These are phyloP conservation scores for Boletus austroedulis DNA, from an alignment of 1,284 basidiomycete species.

Conservation along the genomic window DNA sequence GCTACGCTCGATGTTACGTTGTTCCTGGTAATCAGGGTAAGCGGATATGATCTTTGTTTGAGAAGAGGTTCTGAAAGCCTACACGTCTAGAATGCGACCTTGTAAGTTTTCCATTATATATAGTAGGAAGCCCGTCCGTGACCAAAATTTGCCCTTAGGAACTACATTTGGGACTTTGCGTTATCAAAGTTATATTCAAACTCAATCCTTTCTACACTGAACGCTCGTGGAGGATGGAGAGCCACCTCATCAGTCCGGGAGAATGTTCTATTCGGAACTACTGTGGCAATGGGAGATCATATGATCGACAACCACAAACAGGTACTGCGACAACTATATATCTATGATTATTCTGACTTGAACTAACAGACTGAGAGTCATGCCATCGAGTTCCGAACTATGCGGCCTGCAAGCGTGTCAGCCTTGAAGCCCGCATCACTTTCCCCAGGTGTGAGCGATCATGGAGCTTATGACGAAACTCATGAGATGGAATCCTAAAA, in stretches of 20 bases:
- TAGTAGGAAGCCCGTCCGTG: neutral
- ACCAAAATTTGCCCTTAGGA: slow-evolving; percentile 29
- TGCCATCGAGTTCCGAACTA: slow-evolving; percentile 1
- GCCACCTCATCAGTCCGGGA: neutral
- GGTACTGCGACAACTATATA: neutral
- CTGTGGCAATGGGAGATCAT: neutral
- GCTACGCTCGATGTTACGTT: slow-evolving; percentile 17
- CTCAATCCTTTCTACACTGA: slow-evolving; percentile 53
- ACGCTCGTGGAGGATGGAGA: slow-evolving; percentile 34
- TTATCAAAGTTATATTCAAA: slow-evolving; percentile 56
- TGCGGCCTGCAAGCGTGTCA: neutral
- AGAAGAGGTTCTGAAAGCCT: neutral
- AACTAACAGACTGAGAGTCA: neutral
- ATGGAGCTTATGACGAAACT: neutral
- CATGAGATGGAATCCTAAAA: neutral
- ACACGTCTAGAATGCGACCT: slow-evolving; percentile 5
- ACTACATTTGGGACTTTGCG: slow-evolving; percentile 53
- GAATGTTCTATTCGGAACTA: slow-evolving; percentile 10
- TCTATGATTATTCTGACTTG: neutral
- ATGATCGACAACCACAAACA: neutral
- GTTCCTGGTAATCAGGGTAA: slow-evolving; percentile 12
- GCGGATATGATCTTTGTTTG: neutral
- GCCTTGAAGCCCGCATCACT: neutral
- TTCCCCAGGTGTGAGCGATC: neutral
- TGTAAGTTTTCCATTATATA: slow-evolving; percentile 1